These are phyloP conservation scores for Hericium erinaceus DNA, from an alignment of 768 basidiomycete species.

Conservation along the genomic window DNA sequence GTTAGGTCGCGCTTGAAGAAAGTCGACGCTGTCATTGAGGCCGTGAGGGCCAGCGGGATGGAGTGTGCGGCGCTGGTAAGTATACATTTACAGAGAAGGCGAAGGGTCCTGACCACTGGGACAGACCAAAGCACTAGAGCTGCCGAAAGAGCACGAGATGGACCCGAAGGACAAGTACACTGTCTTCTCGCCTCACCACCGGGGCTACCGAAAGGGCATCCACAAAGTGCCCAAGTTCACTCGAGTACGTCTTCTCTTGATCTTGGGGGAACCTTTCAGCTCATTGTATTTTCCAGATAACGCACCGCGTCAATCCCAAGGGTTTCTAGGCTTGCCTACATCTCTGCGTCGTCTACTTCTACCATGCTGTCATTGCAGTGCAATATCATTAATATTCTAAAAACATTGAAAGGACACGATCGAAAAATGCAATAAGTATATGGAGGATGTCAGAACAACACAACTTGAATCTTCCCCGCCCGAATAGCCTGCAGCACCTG, in stretches of 20 bases:
- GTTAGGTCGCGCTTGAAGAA: constrained; percentile 81
- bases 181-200: constrained; percentile 59
- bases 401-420: neutral
- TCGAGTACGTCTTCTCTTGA: constrained; percentile 43
- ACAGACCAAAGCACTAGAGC: constrained; percentile 63
- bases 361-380: neutral
- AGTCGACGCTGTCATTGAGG: constrained; percentile 89
- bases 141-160: constrained; percentile 96
- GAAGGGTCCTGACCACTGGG: neutral
- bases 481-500: constrained; percentile 52
- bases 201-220: constrained; percentile 86
- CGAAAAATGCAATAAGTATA: neutral
- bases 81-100: constrained; percentile 5
- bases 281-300: constrained; percentile 42
- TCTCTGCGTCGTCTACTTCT: neutral
- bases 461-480: constrained; percentile 70
- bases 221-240: constrained; percentile 99
- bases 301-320: constrained; percentile 79
- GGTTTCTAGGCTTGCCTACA: constrained; percentile 52
- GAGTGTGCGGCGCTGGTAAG: constrained; percentile 69
- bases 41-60: constrained; percentile 76
- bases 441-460: constrained; percentile 49
- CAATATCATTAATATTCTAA: neutral
- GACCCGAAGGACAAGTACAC: constrained; percentile 91
- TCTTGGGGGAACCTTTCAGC: neutral